Base-by-base conservation (phyloP, 176 grass and related monocot species). In the Musa beccarii region DNA sequence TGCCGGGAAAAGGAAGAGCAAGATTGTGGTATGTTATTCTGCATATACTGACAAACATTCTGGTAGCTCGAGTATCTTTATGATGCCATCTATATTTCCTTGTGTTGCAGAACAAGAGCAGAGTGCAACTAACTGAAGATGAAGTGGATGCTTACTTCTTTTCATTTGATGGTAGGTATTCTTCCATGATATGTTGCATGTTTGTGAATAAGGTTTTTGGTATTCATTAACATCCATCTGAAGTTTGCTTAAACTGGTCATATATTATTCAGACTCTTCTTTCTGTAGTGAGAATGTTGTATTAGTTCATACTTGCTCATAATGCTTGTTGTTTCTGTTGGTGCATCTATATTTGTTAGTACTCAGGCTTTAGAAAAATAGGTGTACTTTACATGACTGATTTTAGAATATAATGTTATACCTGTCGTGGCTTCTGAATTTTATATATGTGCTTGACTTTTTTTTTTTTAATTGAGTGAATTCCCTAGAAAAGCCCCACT, bases 91-190 rank as follows among this genome's bases (percentile, higher is more conserved):
- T 62, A 8, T 52, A 57, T 59, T 63, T 79, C 19, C 74, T 59
- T 79, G 52, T 59, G 10, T 29, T 20, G 50, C 51, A 66, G 95
- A 82, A 53, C n/a, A 98, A 90, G 72, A 93, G 86, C 64, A 78
- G 79, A 89, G 83, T 91, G 84, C 88, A 89, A 53, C 84, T 98
- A 71, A 86, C 78, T 76, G 95, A 98, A 81, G 95, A 98, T 87
- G 88, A 98, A 79, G 83, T 94, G 78, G 65, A 91, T 77, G 61
- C 78, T 59, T 91, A 89, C 79, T 98, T 97, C 90, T 97, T 94
- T 71, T 87, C 90, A 63, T 94, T 98, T 79, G 95, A 93, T 54
- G 95, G 90, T 98, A 84, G 49, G 52, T 81, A 24, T 51, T 81
- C 79, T 54, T 71, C 68, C 69, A 77, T 34, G 28, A 80, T 21